These are phyloP conservation scores for Nakazawaea ishiwadae DNA, from an alignment of 805 yeast genomes.

Conservation along the genomic window DNA sequence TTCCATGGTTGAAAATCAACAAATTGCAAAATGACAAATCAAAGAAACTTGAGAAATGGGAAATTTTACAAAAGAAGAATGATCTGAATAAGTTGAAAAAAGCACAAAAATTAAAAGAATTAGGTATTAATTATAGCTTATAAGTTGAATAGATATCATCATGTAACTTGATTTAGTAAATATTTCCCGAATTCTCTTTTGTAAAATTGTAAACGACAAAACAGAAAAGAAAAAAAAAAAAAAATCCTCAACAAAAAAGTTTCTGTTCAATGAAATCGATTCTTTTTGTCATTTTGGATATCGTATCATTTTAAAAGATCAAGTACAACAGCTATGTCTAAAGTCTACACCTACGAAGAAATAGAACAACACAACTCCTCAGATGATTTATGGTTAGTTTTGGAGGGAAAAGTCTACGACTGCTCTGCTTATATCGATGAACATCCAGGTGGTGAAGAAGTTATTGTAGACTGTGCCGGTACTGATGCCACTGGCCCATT, in stretches of 20 bases:
- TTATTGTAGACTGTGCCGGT: constrained; percentile 78
- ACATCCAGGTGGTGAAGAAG: constrained; percentile 76
- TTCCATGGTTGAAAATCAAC: constrained; percentile 57
- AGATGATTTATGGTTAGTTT: constrained; percentile 79
- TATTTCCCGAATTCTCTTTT: too few relatives aligned
- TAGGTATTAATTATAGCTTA: constrained; percentile 53
- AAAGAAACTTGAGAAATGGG: constrained; percentile 55
- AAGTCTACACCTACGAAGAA: constrained; percentile 58
- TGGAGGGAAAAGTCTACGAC: constrained; percentile 77
- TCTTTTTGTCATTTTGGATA: constrained; percentile 10
- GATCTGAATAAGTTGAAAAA: constrained; percentile 37
- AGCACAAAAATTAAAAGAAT: constrained; percentile 42
- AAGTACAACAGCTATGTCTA: constrained; percentile 30
- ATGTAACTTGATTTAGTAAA: too few relatives aligned
- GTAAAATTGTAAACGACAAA: background rate
- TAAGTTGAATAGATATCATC: constrained; percentile 1
- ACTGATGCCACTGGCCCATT: constrained; percentile 68
- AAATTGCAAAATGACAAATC: constrained; percentile 51
- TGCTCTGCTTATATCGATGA: constrained; percentile 63
- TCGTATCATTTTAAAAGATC: background rate
- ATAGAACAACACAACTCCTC: constrained; percentile 68
- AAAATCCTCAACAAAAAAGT: too few relatives aligned
- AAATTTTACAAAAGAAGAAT: constrained; percentile 42
- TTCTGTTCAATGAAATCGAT: constrained; percentile 8
- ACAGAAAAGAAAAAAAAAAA: background rate